A percentile compares a stretch with the other conserved stretches of the same genome.
Evolutionary conservation across 768 basidiomycete genomes (phyloP).

Genomic region (Podaxis pistillaris): DNA sequence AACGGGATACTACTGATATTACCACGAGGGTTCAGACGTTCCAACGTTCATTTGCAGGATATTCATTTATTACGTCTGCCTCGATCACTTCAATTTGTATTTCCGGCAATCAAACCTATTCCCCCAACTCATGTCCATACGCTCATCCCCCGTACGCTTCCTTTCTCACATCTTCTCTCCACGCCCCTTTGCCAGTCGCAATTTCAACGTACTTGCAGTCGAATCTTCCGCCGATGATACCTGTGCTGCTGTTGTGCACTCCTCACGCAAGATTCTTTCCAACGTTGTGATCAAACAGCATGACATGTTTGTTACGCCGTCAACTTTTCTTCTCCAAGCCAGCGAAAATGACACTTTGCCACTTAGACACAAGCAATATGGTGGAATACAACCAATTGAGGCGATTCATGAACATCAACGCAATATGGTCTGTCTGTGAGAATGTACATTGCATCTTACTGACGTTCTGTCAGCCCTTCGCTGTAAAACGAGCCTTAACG

Average conservation of each 20-base stretch:
- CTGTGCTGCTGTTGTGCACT: slow-evolving; percentile 83
- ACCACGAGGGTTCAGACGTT: not conserved
- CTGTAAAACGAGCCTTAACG: slow-evolving; percentile 62
- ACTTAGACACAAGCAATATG: slow-evolving; percentile 53
- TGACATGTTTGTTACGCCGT: slow-evolving; percentile 40
- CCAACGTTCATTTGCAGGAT: too few species aligned
- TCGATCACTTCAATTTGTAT: not conserved
- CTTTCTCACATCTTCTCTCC: not conserved
- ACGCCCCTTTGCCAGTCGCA: slow-evolving; percentile 16
- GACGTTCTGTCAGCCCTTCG: slow-evolving; percentile 55
- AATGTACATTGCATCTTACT: not conserved
- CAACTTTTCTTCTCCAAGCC: not conserved
- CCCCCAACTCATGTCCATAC: slow-evolving; percentile 4
- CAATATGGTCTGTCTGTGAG: slow-evolving; percentile 57
- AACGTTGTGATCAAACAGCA: slow-evolving; percentile 89
- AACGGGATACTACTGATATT: too few species aligned
- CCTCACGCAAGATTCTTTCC: slow-evolving; percentile 65
- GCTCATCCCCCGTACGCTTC: not conserved
- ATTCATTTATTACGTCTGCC: too few species aligned
- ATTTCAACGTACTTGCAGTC: slow-evolving; percentile 68
- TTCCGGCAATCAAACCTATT: slow-evolving; percentile 7
- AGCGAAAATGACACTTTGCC: not conserved
- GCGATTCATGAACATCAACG: slow-evolving; percentile 79
- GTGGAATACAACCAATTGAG: slow-evolving; percentile 77
- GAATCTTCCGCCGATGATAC: slow-evolving; percentile 95